A percentile compares a stretch with the other conserved stretches of the same genome.
These are phyloP conservation scores for Coemansia sp. DNA, from an alignment of 192 early-diverging fungal species.

Conservation along the genomic window DNA sequence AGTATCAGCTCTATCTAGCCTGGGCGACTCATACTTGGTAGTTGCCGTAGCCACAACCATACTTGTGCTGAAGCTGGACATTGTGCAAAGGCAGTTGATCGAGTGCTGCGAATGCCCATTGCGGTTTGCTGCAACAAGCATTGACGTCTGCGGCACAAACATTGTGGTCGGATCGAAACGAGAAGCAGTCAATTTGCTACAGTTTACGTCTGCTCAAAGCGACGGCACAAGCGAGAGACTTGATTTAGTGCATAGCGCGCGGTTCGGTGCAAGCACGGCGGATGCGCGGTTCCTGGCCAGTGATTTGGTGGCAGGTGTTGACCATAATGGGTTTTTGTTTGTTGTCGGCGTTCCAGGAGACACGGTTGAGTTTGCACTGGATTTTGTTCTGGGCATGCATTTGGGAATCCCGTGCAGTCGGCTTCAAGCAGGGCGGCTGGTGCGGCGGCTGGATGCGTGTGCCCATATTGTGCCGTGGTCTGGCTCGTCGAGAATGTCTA, in stretches of 20 bases:
- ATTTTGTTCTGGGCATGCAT: constrained; percentile 29
- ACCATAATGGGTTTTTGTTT: constrained; percentile 26
- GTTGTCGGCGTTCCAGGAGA: constrained; percentile 14
- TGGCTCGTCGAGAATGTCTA: not conserved
- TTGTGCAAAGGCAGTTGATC: constrained; percentile 27
- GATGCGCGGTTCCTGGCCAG: constrained; percentile 33
- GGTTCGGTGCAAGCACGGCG: constrained; percentile 30
- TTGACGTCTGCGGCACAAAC: constrained; percentile 23
- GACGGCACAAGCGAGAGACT: constrained; percentile 14
- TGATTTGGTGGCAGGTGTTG: constrained; percentile 28
- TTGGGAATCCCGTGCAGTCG: constrained; percentile 30
- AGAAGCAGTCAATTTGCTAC: constrained; percentile 33
- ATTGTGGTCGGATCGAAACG: constrained; percentile 37
- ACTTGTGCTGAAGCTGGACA: constrained; percentile 38
- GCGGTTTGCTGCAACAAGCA: constrained; percentile 32
- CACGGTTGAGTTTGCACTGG: constrained; percentile 36
- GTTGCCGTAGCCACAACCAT: constrained; percentile 21
- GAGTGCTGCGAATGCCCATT: constrained; percentile 41
- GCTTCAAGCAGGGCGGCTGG: constrained; percentile 15
- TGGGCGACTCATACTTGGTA: constrained; percentile 42
- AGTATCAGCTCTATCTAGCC: constrained; percentile 29
- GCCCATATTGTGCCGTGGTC: constrained; percentile 27
- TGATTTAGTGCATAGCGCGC: constrained; percentile 22
- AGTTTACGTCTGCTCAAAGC: constrained; percentile 13
- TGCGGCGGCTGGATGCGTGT: constrained; percentile 7